Conservation (phyloP, 768 basidiomycete genomes). For the Suillus occidentalis region DNA sequence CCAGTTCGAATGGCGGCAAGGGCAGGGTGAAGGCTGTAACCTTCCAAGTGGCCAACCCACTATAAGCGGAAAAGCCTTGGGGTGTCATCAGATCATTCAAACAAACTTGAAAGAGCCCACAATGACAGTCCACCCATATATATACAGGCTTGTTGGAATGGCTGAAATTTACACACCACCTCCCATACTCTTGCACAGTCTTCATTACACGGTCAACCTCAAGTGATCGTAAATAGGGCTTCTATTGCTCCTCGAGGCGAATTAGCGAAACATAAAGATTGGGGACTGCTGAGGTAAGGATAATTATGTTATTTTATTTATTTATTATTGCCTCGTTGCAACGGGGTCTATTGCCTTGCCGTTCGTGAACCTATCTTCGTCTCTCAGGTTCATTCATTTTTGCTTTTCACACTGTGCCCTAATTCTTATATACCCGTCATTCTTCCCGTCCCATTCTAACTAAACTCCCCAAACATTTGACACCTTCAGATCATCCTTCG, state of each 20-base stretch:
- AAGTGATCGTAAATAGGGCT: conserved; percentile 13
- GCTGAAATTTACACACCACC: not conserved
- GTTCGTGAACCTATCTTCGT: conserved; percentile 11
- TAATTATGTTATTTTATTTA: too few species aligned
- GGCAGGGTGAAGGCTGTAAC: not conserved
- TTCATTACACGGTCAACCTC: conserved; percentile 24
- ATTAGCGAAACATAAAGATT: conserved; percentile 30
- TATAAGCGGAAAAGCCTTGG: conserved; percentile 4
- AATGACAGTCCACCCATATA: conserved; percentile 10
- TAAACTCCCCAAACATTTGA: not conserved
- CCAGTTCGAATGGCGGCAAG: conserved; percentile 19
- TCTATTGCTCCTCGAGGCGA: conserved; percentile 34
- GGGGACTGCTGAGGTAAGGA: not conserved
- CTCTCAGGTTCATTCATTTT: conserved; percentile 11
- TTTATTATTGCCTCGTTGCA: conserved; percentile 6
- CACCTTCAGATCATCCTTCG: conserved; percentile 6
- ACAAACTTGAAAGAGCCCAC: conserved; percentile 13
- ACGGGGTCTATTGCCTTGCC: conserved; percentile 18
- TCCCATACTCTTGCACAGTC: not conserved
- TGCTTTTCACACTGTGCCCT: conserved; percentile 2
- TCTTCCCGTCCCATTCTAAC: conserved; percentile 5
- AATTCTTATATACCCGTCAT: conserved; percentile 9
- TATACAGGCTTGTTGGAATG: conserved; percentile 15
- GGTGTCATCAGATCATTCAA: conserved; percentile 18
- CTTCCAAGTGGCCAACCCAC: conserved; percentile 14